These are phyloP conservation scores for Tephrocybe sp. DNA, from an alignment of 768 basidiomycete species.

Conservation along the genomic window DNA sequence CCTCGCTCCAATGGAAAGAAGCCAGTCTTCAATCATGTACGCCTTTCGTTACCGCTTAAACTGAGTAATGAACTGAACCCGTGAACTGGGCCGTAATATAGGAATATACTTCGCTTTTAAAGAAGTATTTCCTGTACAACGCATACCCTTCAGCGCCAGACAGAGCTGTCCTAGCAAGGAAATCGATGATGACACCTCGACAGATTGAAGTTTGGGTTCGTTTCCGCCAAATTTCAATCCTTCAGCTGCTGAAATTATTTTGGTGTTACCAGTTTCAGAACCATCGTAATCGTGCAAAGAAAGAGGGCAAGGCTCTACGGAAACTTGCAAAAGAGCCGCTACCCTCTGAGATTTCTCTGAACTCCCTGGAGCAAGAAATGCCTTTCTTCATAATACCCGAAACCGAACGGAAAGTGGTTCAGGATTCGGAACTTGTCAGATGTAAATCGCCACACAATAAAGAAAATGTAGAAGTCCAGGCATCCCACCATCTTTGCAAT, in stretches of 20 bases:
- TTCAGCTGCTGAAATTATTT: background rate
- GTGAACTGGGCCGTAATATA: slow-evolving; percentile 19
- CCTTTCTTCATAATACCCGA: slow-evolving; percentile 21
- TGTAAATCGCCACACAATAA: no score
- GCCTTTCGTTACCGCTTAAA: background rate
- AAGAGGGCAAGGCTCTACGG: slow-evolving; percentile 22
- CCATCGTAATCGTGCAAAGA: slow-evolving; percentile 39
- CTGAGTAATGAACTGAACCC: background rate
- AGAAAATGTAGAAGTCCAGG: background rate
- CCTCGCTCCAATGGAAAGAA: slow-evolving; percentile 5
- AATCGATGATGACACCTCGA: slow-evolving; percentile 38
- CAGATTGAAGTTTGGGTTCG: slow-evolving; percentile 59
- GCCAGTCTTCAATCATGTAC: slow-evolving; percentile 22
- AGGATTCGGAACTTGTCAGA: slow-evolving; percentile 9
- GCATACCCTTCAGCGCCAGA: slow-evolving; percentile 44
- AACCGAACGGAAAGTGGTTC: slow-evolving; percentile 6
- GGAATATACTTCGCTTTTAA: slow-evolving; percentile 45
- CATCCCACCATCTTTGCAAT: background rate
- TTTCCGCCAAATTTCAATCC: background rate
- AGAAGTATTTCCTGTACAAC: slow-evolving; percentile 46
- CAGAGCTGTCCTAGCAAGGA: slow-evolving; percentile 36
- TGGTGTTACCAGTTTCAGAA: slow-evolving; percentile 49
- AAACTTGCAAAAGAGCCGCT: slow-evolving; percentile 20
- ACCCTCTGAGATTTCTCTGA: slow-evolving; percentile 21
- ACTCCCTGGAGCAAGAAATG: slow-evolving; percentile 26